phyloP scores from a whole-genome alignment of 2,329 filamentous ascomycete genomes.

The Claviceps capensis region DNA sequence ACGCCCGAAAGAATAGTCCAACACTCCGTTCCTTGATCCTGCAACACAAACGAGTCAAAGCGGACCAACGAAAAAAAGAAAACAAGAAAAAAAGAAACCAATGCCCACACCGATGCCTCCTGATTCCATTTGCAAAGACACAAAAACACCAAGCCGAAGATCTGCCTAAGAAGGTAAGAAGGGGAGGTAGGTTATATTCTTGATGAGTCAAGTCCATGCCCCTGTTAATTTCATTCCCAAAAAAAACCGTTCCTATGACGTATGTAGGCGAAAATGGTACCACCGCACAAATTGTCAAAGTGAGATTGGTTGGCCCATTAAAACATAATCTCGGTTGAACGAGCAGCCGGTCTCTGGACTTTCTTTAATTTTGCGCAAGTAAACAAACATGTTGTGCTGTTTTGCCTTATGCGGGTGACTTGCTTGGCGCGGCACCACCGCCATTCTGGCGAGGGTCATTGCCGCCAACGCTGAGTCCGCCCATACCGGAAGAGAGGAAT shows the following conservation, averaged over 20 bases:
- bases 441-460: conserved; percentile 51
- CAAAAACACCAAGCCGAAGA: conserved; percentile 21
- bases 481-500: conserved; percentile 63
- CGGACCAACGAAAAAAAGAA: conserved; percentile 10
- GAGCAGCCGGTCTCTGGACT: conserved; percentile 8
- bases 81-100: conserved; percentile 14
- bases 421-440: conserved; percentile 39
- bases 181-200: conserved; percentile 6
- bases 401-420: conserved; percentile 40
- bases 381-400: neutral
- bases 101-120: conserved; percentile 20
- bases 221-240: conserved; percentile 31
- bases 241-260: conserved; percentile 20
- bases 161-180: conserved; percentile 17
- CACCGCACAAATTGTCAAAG: conserved; percentile 10
- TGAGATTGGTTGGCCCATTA: conserved; percentile 13
- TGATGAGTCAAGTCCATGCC: conserved; percentile 28
- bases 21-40: conserved; percentile 23
- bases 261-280: conserved; percentile 8
- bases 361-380: neutral
- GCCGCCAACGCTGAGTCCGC: conserved; percentile 57
- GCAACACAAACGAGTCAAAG: neutral
- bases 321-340: conserved; percentile 14
- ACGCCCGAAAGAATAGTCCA: conserved; percentile 23
- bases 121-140: conserved; percentile 21